Percentiles rank a stretch among this genome's conserved stretches.
phyloP scores from a whole-genome alignment of 2,329 filamentous ascomycete genomes.

The Neoascochyta sp. region DNA sequence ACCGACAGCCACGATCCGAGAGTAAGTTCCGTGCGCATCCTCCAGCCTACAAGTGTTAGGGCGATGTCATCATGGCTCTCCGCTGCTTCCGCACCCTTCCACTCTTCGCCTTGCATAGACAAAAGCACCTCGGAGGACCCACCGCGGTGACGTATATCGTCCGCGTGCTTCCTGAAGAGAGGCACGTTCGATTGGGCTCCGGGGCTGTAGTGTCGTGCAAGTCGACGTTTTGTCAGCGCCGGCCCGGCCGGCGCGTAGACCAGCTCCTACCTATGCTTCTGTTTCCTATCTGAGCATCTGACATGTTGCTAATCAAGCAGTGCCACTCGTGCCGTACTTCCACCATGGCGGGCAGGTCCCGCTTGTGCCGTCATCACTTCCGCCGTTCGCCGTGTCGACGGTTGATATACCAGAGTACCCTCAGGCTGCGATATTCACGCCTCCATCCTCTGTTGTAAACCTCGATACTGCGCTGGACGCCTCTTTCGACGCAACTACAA shows the following conservation, averaged over 20 bases:
- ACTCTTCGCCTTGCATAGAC: conserved; percentile 3
- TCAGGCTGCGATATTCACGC: conserved; percentile 18
- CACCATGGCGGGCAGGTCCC: conserved; percentile 37
- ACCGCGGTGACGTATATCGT: conserved; percentile 16
- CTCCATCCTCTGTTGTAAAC: conserved; percentile 9
- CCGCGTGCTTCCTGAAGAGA: conserved; percentile 19
- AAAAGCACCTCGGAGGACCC: conserved; percentile 11
- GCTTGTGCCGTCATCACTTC: conserved; percentile 28
- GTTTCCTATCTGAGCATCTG: conserved; percentile 13
- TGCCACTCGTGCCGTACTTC: conserved; percentile 35
- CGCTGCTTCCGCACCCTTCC: conserved; percentile 7
- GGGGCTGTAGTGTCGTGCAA: conserved; percentile 7
- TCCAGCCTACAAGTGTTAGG: too few relatives aligned
- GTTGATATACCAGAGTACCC: conserved; percentile 23
- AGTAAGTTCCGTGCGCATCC: too few relatives aligned
- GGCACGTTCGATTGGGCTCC: conserved; percentile 8
- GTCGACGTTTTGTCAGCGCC: conserved; percentile 24
- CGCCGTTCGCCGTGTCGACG: conserved; percentile 19
- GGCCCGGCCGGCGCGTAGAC: conserved; percentile 26
- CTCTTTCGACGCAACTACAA: conserved; percentile 18
- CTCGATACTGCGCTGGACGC: conserved; percentile 30
- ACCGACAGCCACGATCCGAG: too few relatives aligned
- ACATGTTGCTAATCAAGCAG: conserved; percentile 27
- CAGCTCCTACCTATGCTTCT: conserved; percentile 3
- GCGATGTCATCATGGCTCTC: too few relatives aligned